Evolutionary conservation across 2,329 filamentous ascomycete genomes (phyloP), one percentile per base, ranked within the genome.

Genomic region (Xylaria sp.): DNA sequence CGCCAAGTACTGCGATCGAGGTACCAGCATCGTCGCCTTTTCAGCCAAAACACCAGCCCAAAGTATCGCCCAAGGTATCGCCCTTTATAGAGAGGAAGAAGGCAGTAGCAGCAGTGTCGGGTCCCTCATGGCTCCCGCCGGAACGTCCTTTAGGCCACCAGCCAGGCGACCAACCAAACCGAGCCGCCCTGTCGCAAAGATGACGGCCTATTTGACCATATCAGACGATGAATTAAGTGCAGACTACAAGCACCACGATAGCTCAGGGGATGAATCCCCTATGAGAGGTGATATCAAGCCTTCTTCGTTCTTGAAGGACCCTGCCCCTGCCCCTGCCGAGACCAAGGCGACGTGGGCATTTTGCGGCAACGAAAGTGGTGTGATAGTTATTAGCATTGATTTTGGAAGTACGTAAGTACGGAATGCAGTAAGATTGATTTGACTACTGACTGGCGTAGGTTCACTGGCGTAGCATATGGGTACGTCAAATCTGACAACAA

Each of bases 11-110:
- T 40, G 75, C 83, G 20, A 77, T 97, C 65, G 94, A 97, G 79
- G 94, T 97, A 3, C 90, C 91, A 36, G 93, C 93, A n/a, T 97
- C 94, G 3, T 97, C 95, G 0, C 94, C 94, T 1, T 85, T 90
- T 66, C 86, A 87, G 67, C 80, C 83, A 17, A 78, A 81, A 63
- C 62, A 76, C 74, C 48, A 69, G 51, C 60, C 73, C 2, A 74
- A 66, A 26, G 46, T 59, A 11, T 71, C 73, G 11, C 28, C 53
- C 33, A 28, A 28, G 31, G 46, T 59, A 11, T 71, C 73, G 11
- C 28, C 53, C 33, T 58, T 31, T 54, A 33, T 63, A 65, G 60
- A 73, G 59, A 58, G 68, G 53, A 72, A 65, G 60, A 70, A 65
- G 59, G 51, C 54, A 36, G 59, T 51, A 7, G 67, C 69, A 11